These are phyloP conservation scores for Acephala macrosclerotiorum DNA, from an alignment of 2,329 filamentous ascomycete genomes.

Conservation along the genomic window DNA sequence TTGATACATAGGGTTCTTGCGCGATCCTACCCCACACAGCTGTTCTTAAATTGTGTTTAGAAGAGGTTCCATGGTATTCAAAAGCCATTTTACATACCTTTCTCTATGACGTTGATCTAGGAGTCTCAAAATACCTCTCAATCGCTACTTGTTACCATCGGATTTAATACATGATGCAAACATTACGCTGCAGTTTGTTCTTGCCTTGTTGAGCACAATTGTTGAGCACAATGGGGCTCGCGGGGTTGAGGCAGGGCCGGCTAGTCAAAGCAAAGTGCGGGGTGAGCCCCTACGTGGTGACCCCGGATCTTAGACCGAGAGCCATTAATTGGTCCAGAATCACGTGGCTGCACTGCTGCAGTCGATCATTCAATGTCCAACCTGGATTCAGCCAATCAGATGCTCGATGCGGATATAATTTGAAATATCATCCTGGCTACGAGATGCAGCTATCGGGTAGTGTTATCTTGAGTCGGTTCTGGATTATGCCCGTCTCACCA, in stretches of 20 bases:
- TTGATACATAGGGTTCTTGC: neutral
- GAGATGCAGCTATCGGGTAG: neutral
- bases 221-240: neutral
- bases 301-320: neutral
- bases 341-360: neutral
- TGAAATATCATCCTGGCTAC: neutral
- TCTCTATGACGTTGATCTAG: neutral
- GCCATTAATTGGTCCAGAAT: neutral
- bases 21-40: neutral
- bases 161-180: neutral
- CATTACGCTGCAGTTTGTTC: neutral
- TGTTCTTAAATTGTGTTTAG: neutral
- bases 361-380: neutral
- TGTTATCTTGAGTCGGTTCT: neutral
- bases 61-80: neutral
- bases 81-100: neutral
- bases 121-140: neutral
- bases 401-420: neutral
- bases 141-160: neutral
- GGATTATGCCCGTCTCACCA: neutral
- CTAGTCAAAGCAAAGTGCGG: neutral
- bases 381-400: neutral
- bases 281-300: neutral
- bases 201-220: no score
- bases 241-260: neutral